phyloP scores from a whole-genome alignment of 306 rosid species.

The Cucurbita maxima region DNA sequence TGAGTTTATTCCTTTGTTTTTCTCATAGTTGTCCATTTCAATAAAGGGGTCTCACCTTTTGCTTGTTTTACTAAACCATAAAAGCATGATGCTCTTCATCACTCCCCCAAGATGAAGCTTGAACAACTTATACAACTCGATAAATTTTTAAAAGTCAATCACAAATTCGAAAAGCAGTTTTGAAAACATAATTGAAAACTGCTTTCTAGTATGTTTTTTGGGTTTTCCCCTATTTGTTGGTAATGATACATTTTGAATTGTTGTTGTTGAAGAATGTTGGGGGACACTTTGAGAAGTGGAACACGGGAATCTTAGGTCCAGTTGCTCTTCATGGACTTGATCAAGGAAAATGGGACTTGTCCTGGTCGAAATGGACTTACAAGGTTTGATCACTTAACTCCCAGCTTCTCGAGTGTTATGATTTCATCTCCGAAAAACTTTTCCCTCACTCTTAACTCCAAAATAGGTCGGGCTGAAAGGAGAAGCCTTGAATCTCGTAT shows the following conservation, averaged over 20 bases:
- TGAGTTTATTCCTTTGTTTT: slow-evolving; percentile 21
- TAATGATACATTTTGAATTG: slow-evolving; percentile 4
- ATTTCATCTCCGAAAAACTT: not conserved
- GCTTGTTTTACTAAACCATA: not conserved
- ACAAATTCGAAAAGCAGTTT: not conserved
- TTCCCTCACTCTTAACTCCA: slow-evolving; percentile 5
- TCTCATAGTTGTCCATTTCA: not conserved
- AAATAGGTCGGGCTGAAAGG: slow-evolving; percentile 90
- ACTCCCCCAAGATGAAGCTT: not conserved
- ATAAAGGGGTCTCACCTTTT: not conserved
- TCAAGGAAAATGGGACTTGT: slow-evolving; percentile 81
- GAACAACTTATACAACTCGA: not conserved
- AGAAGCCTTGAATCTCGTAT: slow-evolving; percentile 82
- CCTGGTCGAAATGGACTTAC: slow-evolving; percentile 95
- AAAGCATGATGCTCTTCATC: not conserved
- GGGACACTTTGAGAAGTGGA: slow-evolving; percentile 88
- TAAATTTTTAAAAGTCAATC: not conserved
- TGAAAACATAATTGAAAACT: not conserved
- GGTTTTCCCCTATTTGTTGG: not conserved
- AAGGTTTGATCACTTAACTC: slow-evolving; percentile 40
- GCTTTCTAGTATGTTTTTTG: not conserved
- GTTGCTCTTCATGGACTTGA: slow-evolving; percentile 85
- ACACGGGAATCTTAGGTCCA: slow-evolving; percentile 97
- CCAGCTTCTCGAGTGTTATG: not conserved
- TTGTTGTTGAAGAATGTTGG: slow-evolving; percentile 63